Percentiles rank a stretch among this genome's conserved stretches.
phyloP scores from a whole-genome alignment of 495 filamentous ascomycete genomes.

The Choiromyces venosus region DNA sequence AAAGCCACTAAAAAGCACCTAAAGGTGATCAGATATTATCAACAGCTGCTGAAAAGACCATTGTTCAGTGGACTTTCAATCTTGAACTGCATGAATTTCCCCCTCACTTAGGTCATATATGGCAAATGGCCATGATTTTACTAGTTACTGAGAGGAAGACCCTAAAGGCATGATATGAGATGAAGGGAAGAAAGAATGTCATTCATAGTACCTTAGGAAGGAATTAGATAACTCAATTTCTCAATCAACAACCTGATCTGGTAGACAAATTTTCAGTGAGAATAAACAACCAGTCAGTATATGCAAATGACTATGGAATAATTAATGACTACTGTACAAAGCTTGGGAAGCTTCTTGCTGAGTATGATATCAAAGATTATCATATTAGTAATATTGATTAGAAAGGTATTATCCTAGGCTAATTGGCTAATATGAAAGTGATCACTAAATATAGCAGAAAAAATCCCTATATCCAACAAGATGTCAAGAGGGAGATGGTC shows the following conservation, averaged over 20 bases:
- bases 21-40: too few relatives aligned
- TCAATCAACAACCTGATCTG: constrained; percentile 6
- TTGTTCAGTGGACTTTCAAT: not conserved
- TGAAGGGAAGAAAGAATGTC: too few relatives aligned
- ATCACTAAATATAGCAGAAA: not conserved
- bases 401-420: constrained; percentile 9
- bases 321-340: constrained; percentile 2
- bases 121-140: too few relatives aligned
- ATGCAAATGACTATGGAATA: not conserved
- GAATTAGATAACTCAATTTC: too few relatives aligned
- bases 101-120: too few relatives aligned
- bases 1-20: not conserved
- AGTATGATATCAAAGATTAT: not conserved
- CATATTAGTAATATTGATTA: constrained; percentile 11
- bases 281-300: constrained; percentile 8
- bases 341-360: not conserved
- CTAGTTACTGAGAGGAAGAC: too few relatives aligned
- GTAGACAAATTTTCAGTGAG: constrained; percentile 4
- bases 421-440: constrained; percentile 4
- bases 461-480: constrained; percentile 8
- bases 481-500: constrained; percentile 13
- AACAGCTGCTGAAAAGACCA: too few relatives aligned
- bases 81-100: not conserved
- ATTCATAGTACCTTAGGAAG: too few relatives aligned
- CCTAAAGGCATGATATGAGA: too few relatives aligned